Evolutionary conservation across 345 rosid species (phyloP), one percentile per base, ranked within the genome.

Genomic region (Eucalyptus globulus): DNA sequence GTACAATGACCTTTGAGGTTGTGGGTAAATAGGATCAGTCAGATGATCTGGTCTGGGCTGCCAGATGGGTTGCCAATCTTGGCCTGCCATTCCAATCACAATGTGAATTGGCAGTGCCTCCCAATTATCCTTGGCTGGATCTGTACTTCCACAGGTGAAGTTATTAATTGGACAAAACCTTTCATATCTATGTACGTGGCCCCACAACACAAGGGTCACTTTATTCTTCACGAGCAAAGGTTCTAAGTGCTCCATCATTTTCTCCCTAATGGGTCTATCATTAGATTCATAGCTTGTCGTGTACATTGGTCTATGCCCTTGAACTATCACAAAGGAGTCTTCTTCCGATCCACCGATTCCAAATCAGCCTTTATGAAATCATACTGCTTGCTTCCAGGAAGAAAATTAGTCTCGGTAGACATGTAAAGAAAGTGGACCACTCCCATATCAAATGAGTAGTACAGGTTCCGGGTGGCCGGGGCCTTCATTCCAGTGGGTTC

Each of bases 241-340:
- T 92, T 97, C 99, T 90, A 97, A 89, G 92, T 96, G 96, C 95
- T 95, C 92, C 3, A 94, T 94, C 97, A 97, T 93, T 93, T 86
- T 94, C 88, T 87, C 26, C 89, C 95, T 92, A 89, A 96, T 60
- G 7, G 96, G 94, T 12, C 92, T 90, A 86, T 97, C 99, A 88
- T 95, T 88, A 13, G 27, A 65, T 90, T 93, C 96, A 17, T 92
- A 88, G 91, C 98, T 96, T 29, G 99, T 94, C 12, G 99, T 96
- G 92, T 97, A 97, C 99, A 96, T 97, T 22, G 99, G 99, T 90
- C 99, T 94, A 91, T 96, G 99, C 89, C 99, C 98, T 90, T 96
- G 97, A 29, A 96, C 94, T 24, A 96, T 93, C 65, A 96, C 94
- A 86, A 96, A 11, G 99, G 99, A 29, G 97, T 95, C 94, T 92